These are phyloP conservation scores for Backusella macrospora DNA, from an alignment of 192 early-diverging fungal genomes.

Conservation along the genomic window DNA sequence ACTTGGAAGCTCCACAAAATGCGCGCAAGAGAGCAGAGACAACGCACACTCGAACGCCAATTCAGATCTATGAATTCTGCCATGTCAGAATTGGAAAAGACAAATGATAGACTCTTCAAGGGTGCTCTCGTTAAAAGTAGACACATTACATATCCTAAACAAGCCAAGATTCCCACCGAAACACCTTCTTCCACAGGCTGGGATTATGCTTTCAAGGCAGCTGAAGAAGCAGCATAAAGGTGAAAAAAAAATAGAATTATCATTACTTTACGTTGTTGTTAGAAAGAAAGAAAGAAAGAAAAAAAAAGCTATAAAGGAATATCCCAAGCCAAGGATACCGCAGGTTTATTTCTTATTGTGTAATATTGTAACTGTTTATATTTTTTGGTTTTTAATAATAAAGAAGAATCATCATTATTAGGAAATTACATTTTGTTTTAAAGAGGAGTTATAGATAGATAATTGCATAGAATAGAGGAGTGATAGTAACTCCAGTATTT, in stretches of 20 bases:
- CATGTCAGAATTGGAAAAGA: constrained; percentile 65
- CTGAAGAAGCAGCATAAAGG: constrained; percentile 10
- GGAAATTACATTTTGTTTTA: neutral
- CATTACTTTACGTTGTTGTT: neutral
- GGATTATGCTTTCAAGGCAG: constrained; percentile 60
- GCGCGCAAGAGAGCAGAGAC: constrained; percentile 49
- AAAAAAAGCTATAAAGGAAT: neutral
- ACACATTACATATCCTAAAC: constrained; percentile 65
- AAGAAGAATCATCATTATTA: neutral
- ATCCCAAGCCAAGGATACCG: neutral
- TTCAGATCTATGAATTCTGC: constrained; percentile 67
- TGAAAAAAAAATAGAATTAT: neutral
- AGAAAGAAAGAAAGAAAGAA: neutral
- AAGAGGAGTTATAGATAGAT: neutral
- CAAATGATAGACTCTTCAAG: constrained; percentile 62
- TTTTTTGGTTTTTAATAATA: constrained; percentile 7
- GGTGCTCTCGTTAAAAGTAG: constrained; percentile 60
- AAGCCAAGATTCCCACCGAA: constrained; percentile 76
- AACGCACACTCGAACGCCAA: constrained; percentile 53
- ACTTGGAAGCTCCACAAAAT: constrained; percentile 65
- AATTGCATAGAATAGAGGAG: too few species aligned
- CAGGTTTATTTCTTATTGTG: constrained; percentile 4
- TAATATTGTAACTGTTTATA: constrained; percentile 16
- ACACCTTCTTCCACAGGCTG: constrained; percentile 71
- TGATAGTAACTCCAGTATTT: too few species aligned